phyloP scores from a whole-genome alignment of 2,329 filamentous ascomycete genomes.

The Fusarium acutatum region DNA sequence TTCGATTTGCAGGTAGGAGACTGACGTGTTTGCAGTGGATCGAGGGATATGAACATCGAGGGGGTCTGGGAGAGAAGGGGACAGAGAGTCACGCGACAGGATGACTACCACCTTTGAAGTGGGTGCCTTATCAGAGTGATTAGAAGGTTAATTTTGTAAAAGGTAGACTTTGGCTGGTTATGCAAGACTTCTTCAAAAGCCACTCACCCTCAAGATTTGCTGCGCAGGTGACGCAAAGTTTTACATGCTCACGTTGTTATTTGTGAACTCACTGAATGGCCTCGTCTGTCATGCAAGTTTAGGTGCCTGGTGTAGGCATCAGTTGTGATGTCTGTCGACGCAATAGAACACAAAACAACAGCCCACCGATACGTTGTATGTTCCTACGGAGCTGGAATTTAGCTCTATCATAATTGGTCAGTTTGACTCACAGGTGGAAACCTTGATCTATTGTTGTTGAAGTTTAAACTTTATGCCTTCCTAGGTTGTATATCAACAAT shows the following conservation, averaged over 20 bases:
- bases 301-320: accelerated
- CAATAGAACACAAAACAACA: not conserved
- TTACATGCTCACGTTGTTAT: accelerated
- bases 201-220: accelerated
- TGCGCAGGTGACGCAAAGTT: not conserved
- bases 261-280: not conserved
- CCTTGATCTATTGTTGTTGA: not conserved
- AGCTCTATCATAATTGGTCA: accelerated
- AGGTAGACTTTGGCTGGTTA: not conserved
- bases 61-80: conserved; percentile 38
- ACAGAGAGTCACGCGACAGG: conserved; percentile 18
- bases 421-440: not conserved
- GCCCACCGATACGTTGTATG: no score
- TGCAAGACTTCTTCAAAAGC: not conserved
- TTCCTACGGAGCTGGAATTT: not conserved
- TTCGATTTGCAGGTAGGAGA: accelerated
- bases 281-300: accelerated
- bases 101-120: conserved; percentile 35
- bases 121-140: no score
- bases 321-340: not conserved
- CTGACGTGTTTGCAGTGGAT: conserved; percentile 5
- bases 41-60: conserved; percentile 34
- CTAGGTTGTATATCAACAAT: no score
- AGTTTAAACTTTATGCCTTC: not conserved
- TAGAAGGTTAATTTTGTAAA: not conserved